Conservation (phyloP, 192 early-diverging fungal species). For the Thoreauomyces humboldtii region DNA sequence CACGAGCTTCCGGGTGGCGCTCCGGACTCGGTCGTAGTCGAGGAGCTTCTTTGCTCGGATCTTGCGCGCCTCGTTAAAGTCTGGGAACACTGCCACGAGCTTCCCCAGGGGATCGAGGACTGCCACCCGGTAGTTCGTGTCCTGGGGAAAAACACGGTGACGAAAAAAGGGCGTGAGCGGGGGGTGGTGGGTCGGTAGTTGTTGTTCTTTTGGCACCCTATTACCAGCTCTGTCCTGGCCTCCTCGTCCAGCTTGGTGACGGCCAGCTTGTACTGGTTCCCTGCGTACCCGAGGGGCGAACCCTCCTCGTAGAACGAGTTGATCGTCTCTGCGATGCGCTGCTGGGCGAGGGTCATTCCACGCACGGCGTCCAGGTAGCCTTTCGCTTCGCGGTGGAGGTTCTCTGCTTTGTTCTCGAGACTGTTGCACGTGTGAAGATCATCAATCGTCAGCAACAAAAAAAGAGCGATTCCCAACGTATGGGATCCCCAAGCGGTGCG, state of each 20-base stretch:
- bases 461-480: too few species aligned
- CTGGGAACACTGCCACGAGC: conserved; percentile 79
- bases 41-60: conserved; percentile 83
- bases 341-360: conserved; percentile 82
- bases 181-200: too few species aligned
- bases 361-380: conserved; percentile 85
- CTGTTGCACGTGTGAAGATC: conserved; percentile 41
- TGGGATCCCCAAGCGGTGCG: too few species aligned
- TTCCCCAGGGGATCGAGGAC: conserved; percentile 89
- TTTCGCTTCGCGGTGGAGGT: conserved; percentile 86
- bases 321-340: conserved; percentile 80
- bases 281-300: conserved; percentile 68
- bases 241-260: conserved; percentile 78
- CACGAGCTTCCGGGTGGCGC: conserved; percentile 75
- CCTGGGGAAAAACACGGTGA: conserved; percentile 41
- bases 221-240: conserved; percentile 73
- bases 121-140: conserved; percentile 78
- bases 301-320: conserved; percentile 88
- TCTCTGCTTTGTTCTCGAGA: conserved; percentile 79
- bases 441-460: too few species aligned
- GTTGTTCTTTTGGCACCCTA: too few species aligned
- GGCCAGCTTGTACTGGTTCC: conserved; percentile 80
- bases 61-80: conserved; percentile 89
- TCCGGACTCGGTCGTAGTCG: conserved; percentile 81
- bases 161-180: too few species aligned